Base-by-base conservation (phyloP, 2,329 filamentous ascomycete genomes). In the Taxawa tesnikishii region DNA sequence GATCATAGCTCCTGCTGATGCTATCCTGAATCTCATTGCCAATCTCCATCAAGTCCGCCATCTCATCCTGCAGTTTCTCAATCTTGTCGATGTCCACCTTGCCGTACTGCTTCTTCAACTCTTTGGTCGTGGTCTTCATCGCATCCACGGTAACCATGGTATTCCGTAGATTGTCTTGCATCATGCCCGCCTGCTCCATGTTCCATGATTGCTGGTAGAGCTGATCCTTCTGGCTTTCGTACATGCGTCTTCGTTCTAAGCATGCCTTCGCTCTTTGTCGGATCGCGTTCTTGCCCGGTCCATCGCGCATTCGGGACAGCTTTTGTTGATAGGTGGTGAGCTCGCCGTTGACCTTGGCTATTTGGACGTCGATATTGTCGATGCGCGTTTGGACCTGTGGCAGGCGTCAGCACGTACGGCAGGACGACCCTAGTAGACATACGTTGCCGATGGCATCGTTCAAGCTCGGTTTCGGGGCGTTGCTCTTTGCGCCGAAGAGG, bases 21-120 rank as follows among this genome's bases (percentile, higher is more conserved):
- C 81, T 87, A 62, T 96, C 90, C 60, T 98, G 85, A 38, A 98
- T 98, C 58, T 98, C 90, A 58, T 96, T 96, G 3, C 90, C 88
- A 39, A 94, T 79, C 52, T 98, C 90, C 74, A 98, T 83, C 48
- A 98, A 58, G 59, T 98, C 90, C 5, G 87, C 87, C 90, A 98
- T 96, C 62, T 98, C 88, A 55, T 98, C 90, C 70, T 98, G 88
- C 69, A 98, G 73, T 45, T 80, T 70, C 69, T 98, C 90, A 47
- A 98, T 96, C 69, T 93, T 85, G 59, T 96, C 90, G 33, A 98
- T 79, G 51, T 98, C 81, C 43, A 98, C 82, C 66, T 94, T 94
- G 46, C 88, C 88, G 53, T 96, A 96, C 66, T 96, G 88, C 57
- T 83, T 82, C 53, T 77, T 77, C 42, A 98, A 70, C 49, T 84